phyloP scores from a whole-genome alignment of 2,329 filamentous ascomycete species.

The Neurospora sp. region DNA sequence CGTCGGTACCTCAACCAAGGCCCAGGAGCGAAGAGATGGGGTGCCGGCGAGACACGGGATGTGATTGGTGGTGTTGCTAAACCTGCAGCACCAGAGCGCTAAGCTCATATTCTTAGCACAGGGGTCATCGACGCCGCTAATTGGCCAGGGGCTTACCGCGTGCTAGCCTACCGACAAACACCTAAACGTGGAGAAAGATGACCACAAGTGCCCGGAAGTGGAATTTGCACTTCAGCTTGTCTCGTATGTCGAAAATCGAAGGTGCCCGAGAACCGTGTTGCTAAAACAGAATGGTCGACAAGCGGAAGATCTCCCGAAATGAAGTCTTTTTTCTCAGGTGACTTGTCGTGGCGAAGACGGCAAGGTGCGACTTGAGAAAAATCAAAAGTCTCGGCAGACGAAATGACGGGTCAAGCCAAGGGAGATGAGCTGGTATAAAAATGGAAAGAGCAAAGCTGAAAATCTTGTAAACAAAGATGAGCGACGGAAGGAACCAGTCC shows the following conservation, averaged over 20 bases:
- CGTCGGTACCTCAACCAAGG: constrained; percentile 14
- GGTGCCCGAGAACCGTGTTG: background rate
- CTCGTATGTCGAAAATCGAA: background rate
- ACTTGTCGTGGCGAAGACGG: background rate
- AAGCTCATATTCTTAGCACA: constrained; percentile 22
- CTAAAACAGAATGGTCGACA: background rate
- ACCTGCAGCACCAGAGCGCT: constrained; percentile 18
- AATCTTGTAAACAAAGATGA: background rate
- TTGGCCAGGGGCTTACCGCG: constrained; percentile 17
- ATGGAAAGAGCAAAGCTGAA: background rate
- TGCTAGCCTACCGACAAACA: constrained; percentile 10
- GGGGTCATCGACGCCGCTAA: constrained; percentile 7
- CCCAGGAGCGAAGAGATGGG: background rate
- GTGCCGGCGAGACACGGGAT: background rate
- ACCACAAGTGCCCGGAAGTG: background rate
- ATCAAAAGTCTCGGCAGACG: background rate
- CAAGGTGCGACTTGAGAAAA: background rate
- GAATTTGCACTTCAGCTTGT: background rate
- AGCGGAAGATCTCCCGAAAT: background rate
- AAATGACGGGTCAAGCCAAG: background rate
- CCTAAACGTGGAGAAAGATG: background rate
- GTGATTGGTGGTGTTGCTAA: constrained; percentile 15
- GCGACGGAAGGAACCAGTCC: background rate
- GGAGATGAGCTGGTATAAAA: background rate
- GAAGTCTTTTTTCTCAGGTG: background rate